Conservation (phyloP, 805 yeast genomes). For the Yamadazyma kitorensis region DNA sequence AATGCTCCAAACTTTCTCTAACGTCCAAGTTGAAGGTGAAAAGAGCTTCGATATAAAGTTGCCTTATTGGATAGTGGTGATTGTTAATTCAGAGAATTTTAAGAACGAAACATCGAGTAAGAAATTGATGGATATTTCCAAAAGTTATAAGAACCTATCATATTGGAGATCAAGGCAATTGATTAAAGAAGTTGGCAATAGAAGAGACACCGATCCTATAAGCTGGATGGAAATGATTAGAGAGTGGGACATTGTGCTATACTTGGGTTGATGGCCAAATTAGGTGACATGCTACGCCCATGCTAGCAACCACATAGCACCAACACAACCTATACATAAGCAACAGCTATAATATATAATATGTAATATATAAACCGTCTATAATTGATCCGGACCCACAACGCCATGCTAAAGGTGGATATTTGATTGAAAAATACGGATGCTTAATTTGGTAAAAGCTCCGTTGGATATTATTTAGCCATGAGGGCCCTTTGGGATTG, state of each 20-base stretch:
- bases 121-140: neutral
- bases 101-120: conserved; percentile 14
- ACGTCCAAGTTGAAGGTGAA: too few species aligned
- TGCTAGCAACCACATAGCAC: neutral
- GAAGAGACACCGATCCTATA: conserved; percentile 33
- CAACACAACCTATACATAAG: too few species aligned
- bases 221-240: conserved; percentile 55
- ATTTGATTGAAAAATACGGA: too few species aligned
- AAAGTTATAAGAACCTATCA: conserved; percentile 20
- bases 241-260: conserved; percentile 49
- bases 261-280: conserved; percentile 25
- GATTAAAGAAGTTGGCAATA: conserved; percentile 49
- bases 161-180: conserved; percentile 58
- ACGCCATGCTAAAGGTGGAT: too few species aligned
- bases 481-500: too few species aligned
- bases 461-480: too few species aligned
- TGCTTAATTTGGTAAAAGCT: too few species aligned
- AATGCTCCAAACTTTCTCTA: too few species aligned
- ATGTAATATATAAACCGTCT: too few species aligned
- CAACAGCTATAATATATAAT: too few species aligned
- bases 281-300: neutral
- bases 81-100: conserved; percentile 25
- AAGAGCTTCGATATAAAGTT: conserved; percentile 29
- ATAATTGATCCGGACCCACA: too few species aligned
- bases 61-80: conserved; percentile 48